A percentile compares a stretch with the other conserved stretches of the same genome.
Evolutionary conservation across 2,329 filamentous ascomycete species (phyloP).

Genomic region (Arthrocladium fulminans): DNA sequence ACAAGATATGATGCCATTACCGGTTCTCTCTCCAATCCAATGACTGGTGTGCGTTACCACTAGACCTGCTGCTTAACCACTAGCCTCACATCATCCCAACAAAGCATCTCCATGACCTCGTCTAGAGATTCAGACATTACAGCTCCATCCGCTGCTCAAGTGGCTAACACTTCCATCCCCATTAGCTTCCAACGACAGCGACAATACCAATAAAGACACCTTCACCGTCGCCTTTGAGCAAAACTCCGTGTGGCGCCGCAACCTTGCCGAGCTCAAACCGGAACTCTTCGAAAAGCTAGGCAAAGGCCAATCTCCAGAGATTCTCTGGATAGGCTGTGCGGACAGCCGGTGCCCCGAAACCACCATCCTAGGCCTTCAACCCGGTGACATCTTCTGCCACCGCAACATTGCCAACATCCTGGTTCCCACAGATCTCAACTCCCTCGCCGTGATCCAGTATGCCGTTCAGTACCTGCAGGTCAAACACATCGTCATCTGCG

Average conservation of each 20-base stretch:
- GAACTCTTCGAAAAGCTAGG: constrained; percentile 61
- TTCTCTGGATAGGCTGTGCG: constrained; percentile 77
- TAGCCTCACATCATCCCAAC: too few species aligned
- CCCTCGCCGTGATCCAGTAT: constrained; percentile 67
- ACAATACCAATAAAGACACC: constrained; percentile 13
- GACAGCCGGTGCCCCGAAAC: constrained; percentile 80
- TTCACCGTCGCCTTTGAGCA: constrained; percentile 21
- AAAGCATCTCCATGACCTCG: too few species aligned
- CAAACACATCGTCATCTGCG: constrained; percentile 53
- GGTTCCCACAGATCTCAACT: constrained; percentile 64
- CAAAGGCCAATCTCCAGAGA: constrained; percentile 53
- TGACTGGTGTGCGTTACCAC: too few species aligned
- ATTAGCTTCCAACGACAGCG: neutral
- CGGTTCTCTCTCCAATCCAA: too few species aligned
- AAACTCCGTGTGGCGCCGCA: constrained; percentile 22
- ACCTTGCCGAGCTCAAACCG: constrained; percentile 40
- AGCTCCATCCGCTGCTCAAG: too few species aligned
- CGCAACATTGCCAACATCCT: constrained; percentile 86
- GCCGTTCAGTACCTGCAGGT: constrained; percentile 64
- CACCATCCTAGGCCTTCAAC: constrained; percentile 61
- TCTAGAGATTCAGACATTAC: too few species aligned
- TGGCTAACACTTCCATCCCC: neutral
- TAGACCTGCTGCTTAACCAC: too few species aligned
- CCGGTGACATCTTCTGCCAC: constrained; percentile 80
- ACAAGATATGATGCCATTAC: too few species aligned